Evolutionary conservation across 2,329 filamentous ascomycete species (phyloP), one percentile per base, ranked within the genome.

Genomic region (Alternaria ventricosa): DNA sequence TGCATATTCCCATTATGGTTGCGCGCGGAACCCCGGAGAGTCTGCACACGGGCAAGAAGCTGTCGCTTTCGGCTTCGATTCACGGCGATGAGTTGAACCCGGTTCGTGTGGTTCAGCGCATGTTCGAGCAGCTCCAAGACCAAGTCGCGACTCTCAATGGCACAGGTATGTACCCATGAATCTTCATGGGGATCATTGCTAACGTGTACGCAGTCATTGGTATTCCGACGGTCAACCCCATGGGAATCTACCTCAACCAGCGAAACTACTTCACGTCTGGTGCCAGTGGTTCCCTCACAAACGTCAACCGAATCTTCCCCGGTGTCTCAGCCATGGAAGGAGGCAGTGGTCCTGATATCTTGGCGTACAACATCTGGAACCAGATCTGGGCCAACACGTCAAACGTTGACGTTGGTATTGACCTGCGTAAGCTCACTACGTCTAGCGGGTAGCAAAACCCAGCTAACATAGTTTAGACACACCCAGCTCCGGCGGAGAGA

Each of bases 11-110:
- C 3, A 72, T 81, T 0, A 75, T 81, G 60, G 78, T 81, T 8
- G 79, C 79, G 20, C 74, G 79, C 11, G 80, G 79, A 36, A 76
- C 78, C 25, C 67, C 74, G 15, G 77, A 79, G 49, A 79, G 75
- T 51, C 65, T 81, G 13, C 64, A 78, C 25, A 75, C 65, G 1
- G 79, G 79, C 4, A 76, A 77, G 64, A 81, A 78, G 61, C 64
- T 81, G 25, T 79, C 76, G 1, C 67, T 82, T 6, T 79, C 78
- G 11, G 78, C 75, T 22, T 74, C 78, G 2, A 80, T 81, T 5
- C 79, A 81, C 57, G 79, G 79, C 20, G 79, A 81, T 49, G 79
- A 81, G 60, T 64, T 81, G 23, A 80, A 80, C 60, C 75, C 76
- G 0, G 76, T 81, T 18, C 72, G 78, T 0, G 76, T 81, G 2